Conservation (phyloP, 257 asterid species). For the Plantago ovata region DNA sequence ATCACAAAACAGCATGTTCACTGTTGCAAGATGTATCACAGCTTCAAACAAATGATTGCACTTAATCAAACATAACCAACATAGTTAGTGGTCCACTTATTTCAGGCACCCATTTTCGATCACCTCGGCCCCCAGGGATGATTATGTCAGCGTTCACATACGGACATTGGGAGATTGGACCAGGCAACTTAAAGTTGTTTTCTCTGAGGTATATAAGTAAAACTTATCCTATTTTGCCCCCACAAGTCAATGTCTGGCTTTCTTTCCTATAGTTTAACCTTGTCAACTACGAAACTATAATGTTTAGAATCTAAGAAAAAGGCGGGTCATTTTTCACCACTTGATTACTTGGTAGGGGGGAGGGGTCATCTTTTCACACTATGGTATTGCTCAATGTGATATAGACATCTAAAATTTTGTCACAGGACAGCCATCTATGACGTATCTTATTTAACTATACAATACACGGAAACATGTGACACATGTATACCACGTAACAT, state of each 20-base stretch:
- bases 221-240: neutral
- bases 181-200: constrained; percentile 69
- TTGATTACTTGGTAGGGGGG: neutral
- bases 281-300: neutral
- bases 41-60: neutral
- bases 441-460: no score
- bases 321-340: constrained; percentile 4
- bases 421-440: neutral
- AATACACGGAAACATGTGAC: no score
- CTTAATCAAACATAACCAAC: neutral
- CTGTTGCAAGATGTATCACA: no score
- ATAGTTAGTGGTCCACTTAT: constrained; percentile 14
- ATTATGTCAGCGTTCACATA: constrained; percentile 83
- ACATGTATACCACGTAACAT: no score
- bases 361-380: constrained; percentile 6
- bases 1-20: no score
- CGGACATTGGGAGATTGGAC: constrained; percentile 96
- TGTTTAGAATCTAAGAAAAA: neutral
- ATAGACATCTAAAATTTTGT: neutral
- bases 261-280: neutral
- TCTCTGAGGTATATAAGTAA: constrained; percentile 52
- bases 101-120: constrained; percentile 94
- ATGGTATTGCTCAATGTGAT: neutral
- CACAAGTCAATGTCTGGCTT: neutral
- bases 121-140: constrained; percentile 88